A percentile compares a stretch with the other conserved stretches of the same genome.
Evolutionary conservation across 2,329 filamentous ascomycete species (phyloP).

Genomic region (Pseudophaeomoniella oleicola): DNA sequence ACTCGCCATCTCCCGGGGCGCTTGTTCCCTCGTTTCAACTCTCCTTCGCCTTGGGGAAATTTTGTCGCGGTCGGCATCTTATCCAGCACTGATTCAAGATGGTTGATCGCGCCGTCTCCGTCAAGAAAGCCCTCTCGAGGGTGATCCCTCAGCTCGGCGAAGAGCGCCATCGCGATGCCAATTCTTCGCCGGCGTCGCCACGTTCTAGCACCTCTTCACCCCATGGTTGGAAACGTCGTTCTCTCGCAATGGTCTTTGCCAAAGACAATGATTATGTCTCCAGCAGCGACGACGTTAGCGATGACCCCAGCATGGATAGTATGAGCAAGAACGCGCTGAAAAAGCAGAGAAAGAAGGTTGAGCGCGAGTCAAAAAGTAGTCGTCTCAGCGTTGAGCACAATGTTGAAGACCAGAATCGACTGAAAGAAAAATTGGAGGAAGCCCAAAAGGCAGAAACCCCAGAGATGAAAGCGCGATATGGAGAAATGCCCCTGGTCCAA

Average conservation of each 20-base stretch:
- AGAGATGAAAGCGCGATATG: slow-evolving; percentile 45
- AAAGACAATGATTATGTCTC: slow-evolving; percentile 21
- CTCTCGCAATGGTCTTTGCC: slow-evolving; percentile 24
- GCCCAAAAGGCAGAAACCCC: slow-evolving; percentile 40
- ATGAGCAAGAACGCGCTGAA: slow-evolving; percentile 32
- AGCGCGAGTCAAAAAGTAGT: slow-evolving; percentile 22
- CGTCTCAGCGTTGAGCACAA: slow-evolving; percentile 28
- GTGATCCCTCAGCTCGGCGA: slow-evolving; percentile 13
- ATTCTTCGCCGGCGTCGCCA: slow-evolving; percentile 10
- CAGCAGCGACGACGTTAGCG: slow-evolving; percentile 22
- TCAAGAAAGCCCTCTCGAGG: slow-evolving; percentile 27
- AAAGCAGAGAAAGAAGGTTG: slow-evolving; percentile 22
- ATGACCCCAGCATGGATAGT: slow-evolving; percentile 20
- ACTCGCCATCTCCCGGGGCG: no score
- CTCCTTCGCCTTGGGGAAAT: no score
- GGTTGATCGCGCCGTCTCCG: slow-evolving; percentile 31
- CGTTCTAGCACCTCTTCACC: slow-evolving; percentile 16
- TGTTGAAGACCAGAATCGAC: slow-evolving; percentile 23
- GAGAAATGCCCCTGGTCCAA: slow-evolving; percentile 41
- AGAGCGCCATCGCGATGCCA: slow-evolving; percentile 5
- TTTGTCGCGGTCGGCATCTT: no score
- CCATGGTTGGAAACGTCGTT: slow-evolving; percentile 18
- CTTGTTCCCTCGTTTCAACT: no score
- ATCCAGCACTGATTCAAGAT: no score
- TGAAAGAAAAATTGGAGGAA: slow-evolving; percentile 29